These are phyloP conservation scores for Ganoderma boninense DNA, from an alignment of 1,284 basidiomycete species.

Conservation along the genomic window DNA sequence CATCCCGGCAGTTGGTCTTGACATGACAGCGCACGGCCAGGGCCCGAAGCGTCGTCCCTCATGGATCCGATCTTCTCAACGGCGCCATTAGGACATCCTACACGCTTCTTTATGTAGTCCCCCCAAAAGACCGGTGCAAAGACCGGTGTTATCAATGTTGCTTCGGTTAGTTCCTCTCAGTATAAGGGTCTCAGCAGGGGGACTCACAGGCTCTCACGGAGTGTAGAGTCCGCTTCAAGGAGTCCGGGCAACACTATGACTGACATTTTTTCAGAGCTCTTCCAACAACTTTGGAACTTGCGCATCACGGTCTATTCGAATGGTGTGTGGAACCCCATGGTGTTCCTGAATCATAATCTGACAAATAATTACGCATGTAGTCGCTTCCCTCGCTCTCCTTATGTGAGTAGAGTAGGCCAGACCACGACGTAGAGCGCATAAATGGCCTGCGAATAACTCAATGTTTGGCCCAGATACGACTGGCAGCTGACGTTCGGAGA, in stretches of 20 bases:
- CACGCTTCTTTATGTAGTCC: neutral
- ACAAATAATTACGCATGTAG: neutral
- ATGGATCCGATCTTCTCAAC: neutral
- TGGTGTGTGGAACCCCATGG: neutral
- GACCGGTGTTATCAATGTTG: neutral
- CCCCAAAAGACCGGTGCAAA: neutral
- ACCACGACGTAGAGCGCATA: no score
- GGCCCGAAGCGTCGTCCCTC: neutral
- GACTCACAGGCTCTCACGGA: neutral
- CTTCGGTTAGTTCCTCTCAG: neutral
- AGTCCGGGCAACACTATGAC: neutral
- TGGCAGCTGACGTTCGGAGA: slow-evolving; percentile 10
- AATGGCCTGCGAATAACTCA: neutral
- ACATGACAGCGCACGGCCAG: neutral
- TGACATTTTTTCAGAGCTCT: neutral
- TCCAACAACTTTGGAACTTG: slow-evolving; percentile 3
- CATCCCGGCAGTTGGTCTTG: neutral
- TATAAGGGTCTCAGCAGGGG: neutral
- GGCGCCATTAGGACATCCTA: neutral
- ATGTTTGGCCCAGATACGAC: neutral
- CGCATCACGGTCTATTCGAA: neutral
- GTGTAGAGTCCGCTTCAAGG: no score
- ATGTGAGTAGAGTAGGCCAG: neutral
- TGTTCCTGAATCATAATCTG: neutral
- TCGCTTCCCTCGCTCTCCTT: slow-evolving; percentile 1